Base-by-base conservation (phyloP, 257 asterid species). In the Salvia splendens region DNA sequence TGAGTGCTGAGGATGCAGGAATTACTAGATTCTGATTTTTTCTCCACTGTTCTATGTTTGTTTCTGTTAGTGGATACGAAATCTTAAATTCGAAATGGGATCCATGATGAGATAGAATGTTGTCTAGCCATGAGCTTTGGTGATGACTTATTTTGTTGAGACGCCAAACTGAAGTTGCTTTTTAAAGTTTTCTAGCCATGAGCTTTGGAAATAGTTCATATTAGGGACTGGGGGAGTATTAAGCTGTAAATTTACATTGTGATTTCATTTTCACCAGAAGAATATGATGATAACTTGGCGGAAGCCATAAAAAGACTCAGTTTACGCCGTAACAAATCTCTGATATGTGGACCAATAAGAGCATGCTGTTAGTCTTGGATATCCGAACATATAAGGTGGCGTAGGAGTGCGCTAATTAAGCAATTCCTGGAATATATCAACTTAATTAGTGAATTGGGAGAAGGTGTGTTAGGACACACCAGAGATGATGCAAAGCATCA, bases 1-100 rank as follows among this genome's bases (percentile, higher is more conserved):
- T 3, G 77, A 30, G 38, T 46, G 46, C 4, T 5, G 77, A 30
- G 38, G 38, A 36, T 41, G 51, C 49, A 32, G 58, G 58, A 10
- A 36, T 35, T 20, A 36, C 41, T 8, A 51, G 30, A 58, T 60
- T 36, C 33, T 69, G 1, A 30, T 0, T 51, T 53, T 53, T 42
- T 43, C 33, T 41, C 5, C 41, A 1, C 33, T 14, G 12, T 46
- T 35, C 36, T 16, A 8, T 3, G 8, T 30, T 67, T 67, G 6
- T 20, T 20, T 51, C 45, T n/a, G 15, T 20, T 4, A 17, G 17
- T 24, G 43, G 36, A 56, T 58, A 41, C 32, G 1, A 64, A 67
- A 15, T 32, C 41, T 17, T 30, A 6, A 12, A 55, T 12, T 32
- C 33, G 35, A 32, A 50, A 35, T 5, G 48, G 30, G 63, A 56